A percentile compares a stretch with the other conserved stretches of the same genome.
Conservation (phyloP, 2,329 filamentous ascomycete species). For the Aspergillus nomiae region DNA sequence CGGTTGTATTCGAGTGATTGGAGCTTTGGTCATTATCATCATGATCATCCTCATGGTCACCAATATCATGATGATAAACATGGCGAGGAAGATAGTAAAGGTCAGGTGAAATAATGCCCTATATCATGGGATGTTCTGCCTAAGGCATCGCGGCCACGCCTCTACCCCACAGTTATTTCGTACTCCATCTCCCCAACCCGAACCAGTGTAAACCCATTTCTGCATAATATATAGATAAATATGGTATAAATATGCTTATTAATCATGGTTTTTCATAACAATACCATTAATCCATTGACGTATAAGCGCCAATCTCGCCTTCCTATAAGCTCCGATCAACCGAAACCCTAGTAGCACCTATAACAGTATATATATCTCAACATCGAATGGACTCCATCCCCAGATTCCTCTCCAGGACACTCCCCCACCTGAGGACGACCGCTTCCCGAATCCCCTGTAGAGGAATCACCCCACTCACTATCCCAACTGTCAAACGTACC, state of each 20-base stretch:
- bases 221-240: too few species aligned
- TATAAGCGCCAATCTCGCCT: not conserved
- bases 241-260: too few species aligned
- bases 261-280: not conserved
- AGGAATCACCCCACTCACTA: not conserved
- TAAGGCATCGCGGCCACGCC: too few species aligned
- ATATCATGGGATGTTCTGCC: too few species aligned
- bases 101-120: not conserved
- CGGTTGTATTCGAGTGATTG: not conserved
- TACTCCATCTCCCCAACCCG: too few species aligned
- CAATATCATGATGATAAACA: not conserved
- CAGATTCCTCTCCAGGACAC: not conserved
- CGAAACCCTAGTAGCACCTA: not conserved
- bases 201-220: too few species aligned
- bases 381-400: constrained; percentile 11
- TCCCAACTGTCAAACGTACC: constrained; percentile 15
- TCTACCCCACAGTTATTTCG: too few species aligned
- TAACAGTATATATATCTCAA: not conserved
- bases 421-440: constrained; percentile 1
- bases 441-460: not conserved
- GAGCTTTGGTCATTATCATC: not conserved
- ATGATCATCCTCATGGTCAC: not conserved
- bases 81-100: not conserved
- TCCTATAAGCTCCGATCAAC: not conserved
- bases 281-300: not conserved